A percentile compares a stretch with the other conserved stretches of the same genome.
phyloP scores from a whole-genome alignment of 164 flowering plant genomes.

The Echeveria elegans region DNA sequence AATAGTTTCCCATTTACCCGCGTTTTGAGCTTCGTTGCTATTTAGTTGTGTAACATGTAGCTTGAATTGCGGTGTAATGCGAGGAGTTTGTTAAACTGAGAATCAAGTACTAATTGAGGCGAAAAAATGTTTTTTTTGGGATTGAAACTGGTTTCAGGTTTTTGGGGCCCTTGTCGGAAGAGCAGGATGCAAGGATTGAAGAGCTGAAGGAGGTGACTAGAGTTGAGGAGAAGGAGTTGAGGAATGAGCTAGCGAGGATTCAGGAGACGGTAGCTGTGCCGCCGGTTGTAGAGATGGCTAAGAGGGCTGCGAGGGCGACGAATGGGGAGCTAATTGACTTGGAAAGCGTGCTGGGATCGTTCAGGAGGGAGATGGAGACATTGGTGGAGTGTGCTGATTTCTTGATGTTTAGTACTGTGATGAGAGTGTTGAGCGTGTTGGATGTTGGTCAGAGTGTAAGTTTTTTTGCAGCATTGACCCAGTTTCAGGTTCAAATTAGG shows the following conservation, averaged over 20 bases:
- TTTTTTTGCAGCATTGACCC: constrained; percentile 19
- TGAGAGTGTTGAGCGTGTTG: constrained; percentile 17
- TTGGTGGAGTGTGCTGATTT: constrained; percentile 14
- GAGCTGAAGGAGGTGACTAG: not conserved
- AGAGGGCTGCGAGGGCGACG: constrained; percentile 1
- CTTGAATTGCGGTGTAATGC: too few species aligned
- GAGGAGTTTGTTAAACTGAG: too few species aligned
- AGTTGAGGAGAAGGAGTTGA: constrained; percentile 1
- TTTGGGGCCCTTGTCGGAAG: constrained; percentile 1
- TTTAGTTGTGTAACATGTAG: too few species aligned
- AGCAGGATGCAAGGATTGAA: not conserved
- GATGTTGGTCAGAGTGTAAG: constrained; percentile 15
- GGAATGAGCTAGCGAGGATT: constrained; percentile 8
- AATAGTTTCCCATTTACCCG: too few species aligned
- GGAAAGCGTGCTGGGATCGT: not conserved
- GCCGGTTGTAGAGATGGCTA: constrained; percentile 8
- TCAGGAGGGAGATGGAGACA: constrained; percentile 5
- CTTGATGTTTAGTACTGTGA: constrained; percentile 14
- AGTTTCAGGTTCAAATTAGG: constrained; percentile 16
- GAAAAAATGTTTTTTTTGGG: too few species aligned
- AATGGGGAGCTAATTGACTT: constrained; percentile 6
- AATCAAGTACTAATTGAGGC: too few species aligned
- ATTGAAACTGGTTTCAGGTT: too few species aligned
- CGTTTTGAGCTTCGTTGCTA: too few species aligned
- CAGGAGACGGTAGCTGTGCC: constrained; percentile 11